These are phyloP conservation scores for Tuber calosporum DNA, from an alignment of 495 filamentous ascomycete genomes.

Conservation along the genomic window DNA sequence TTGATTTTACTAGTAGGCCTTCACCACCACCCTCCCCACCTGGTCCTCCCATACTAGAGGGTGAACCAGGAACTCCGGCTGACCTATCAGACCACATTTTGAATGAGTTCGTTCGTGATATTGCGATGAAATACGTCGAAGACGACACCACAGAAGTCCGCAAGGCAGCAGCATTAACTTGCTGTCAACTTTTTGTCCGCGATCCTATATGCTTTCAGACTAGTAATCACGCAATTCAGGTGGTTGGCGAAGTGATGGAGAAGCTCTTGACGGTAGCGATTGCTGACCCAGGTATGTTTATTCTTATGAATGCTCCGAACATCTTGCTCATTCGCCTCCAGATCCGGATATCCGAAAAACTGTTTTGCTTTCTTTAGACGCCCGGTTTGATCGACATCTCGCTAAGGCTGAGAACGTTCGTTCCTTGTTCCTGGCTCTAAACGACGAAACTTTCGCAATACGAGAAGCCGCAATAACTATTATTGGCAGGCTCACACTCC, in stretches of 20 bases:
- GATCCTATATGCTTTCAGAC: slow-evolving; percentile 98
- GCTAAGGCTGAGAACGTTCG: slow-evolving; percentile 93
- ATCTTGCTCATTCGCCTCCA: slow-evolving; percentile 9
- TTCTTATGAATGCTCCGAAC: neutral
- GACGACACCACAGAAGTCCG: slow-evolving; percentile 89
- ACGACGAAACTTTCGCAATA: slow-evolving; percentile 85
- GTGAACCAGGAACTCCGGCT: neutral
- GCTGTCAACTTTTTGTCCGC: slow-evolving; percentile 90
- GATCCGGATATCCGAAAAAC: slow-evolving; percentile 81
- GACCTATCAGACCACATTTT: slow-evolving; percentile 63
- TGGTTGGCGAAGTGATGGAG: slow-evolving; percentile 95
- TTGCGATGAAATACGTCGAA: slow-evolving; percentile 95
- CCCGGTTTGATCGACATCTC: slow-evolving; percentile 89
- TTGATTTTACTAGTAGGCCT: slow-evolving; percentile 70
- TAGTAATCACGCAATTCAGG: slow-evolving; percentile 88
- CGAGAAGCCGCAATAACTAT: slow-evolving; percentile 92
- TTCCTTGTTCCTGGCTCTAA: slow-evolving; percentile 90
- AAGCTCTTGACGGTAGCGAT: slow-evolving; percentile 90
- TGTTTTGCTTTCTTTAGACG: slow-evolving; percentile 78
- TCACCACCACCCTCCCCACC: neutral
- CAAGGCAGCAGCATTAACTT: slow-evolving; percentile 89
- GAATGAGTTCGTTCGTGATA: slow-evolving; percentile 97
- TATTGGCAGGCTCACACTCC: slow-evolving; percentile 80
- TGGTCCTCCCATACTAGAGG: slow-evolving; percentile 1
- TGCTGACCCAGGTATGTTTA: slow-evolving; percentile 58